These are phyloP conservation scores for Ophiognomonia clavigignenti-juglandacearum DNA, from an alignment of 2,329 filamentous ascomycete genomes.

Conservation along the genomic window DNA sequence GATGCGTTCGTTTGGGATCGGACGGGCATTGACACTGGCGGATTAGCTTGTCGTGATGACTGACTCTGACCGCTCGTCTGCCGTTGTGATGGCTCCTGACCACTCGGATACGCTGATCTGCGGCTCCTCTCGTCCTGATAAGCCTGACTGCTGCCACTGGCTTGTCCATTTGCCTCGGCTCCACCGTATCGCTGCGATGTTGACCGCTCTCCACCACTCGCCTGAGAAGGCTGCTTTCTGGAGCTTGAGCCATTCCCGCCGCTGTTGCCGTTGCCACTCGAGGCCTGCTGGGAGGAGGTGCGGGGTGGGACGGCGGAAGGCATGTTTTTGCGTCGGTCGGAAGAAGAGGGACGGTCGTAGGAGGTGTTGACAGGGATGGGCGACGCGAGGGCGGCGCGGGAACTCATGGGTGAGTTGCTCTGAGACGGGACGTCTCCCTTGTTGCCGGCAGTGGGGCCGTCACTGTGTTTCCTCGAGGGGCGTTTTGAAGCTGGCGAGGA, in stretches of 20 bases:
- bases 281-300: conserved; percentile 63
- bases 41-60: conserved; percentile 24
- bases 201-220: conserved; percentile 11
- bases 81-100: conserved; percentile 33
- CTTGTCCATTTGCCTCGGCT: conserved; percentile 29
- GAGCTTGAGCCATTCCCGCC: conserved; percentile 37
- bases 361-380: conserved; percentile 33
- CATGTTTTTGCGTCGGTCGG: conserved; percentile 54
- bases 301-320: conserved; percentile 76
- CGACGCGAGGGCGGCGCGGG: conserved; percentile 40
- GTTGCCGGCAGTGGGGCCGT: conserved; percentile 7
- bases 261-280: conserved; percentile 26
- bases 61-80: conserved; percentile 32
- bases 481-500: conserved; percentile 49
- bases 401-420: conserved; percentile 40
- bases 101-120: conserved; percentile 28
- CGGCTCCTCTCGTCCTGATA: conserved; percentile 33
- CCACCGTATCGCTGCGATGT: too few relatives aligned
- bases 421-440: conserved; percentile 21
- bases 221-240: conserved; percentile 33
- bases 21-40: conserved; percentile 37
- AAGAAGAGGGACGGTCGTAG: conserved; percentile 36
- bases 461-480: conserved; percentile 33
- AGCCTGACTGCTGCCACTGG: conserved; percentile 25
- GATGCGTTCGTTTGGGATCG: conserved; percentile 41